A percentile compares a stretch with the other conserved stretches of the same genome.
These are phyloP conservation scores for Brassica incana DNA, from an alignment of 345 rosid genomes.

Conservation along the genomic window DNA sequence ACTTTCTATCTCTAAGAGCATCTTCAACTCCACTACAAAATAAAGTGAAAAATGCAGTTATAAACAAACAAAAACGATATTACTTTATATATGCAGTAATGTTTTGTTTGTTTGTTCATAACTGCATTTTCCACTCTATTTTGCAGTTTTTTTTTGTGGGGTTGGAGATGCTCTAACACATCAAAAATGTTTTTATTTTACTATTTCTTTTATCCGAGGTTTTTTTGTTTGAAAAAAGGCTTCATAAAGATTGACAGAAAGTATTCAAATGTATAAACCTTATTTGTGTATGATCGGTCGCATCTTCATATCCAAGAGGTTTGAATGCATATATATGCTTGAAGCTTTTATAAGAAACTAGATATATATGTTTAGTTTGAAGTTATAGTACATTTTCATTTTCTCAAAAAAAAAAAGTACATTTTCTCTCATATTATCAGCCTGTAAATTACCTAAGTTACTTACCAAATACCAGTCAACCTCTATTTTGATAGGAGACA, in stretches of 20 bases:
- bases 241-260: background rate
- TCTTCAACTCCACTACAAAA: too few species aligned
- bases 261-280: background rate
- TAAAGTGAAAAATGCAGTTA: too few species aligned
- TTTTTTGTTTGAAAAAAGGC: background rate
- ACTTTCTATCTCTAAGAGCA: background rate
- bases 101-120: too few species aligned
- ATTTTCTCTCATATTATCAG: background rate
- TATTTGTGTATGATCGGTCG: background rate
- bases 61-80: too few species aligned
- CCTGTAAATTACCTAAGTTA: background rate
- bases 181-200: background rate
- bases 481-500: background rate
- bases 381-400: background rate
- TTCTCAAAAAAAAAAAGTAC: background rate
- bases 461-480: background rate
- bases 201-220: background rate
- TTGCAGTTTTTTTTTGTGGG: too few species aligned
- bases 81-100: too few species aligned
- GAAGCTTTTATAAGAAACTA: background rate
- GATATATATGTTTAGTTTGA: background rate
- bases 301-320: slow-evolving; percentile 1
- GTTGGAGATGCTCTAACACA: background rate
- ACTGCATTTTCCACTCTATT: too few species aligned
- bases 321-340: background rate